Evolutionary conservation across 2,329 filamentous ascomycete genomes (phyloP).

Genomic region (Cladosporium sp.): DNA sequence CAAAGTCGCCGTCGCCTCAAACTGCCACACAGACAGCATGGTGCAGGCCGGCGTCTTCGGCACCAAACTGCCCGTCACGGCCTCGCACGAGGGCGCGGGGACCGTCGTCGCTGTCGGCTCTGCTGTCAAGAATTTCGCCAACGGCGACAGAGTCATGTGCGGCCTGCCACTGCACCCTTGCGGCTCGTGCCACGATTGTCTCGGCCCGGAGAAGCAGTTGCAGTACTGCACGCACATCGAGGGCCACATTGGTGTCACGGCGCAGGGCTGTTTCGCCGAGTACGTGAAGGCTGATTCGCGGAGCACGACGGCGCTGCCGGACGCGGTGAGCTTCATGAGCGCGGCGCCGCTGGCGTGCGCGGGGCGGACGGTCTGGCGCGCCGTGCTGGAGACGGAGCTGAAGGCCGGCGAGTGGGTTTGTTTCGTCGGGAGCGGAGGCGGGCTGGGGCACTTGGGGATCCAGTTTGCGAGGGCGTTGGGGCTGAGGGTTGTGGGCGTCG

Average conservation of each 20-base stretch:
- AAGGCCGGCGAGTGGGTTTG: constrained; percentile 34
- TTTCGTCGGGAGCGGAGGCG: constrained; percentile 37
- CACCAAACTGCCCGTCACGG: constrained; percentile 46
- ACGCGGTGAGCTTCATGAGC: constrained; percentile 42
- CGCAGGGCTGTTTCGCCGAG: constrained; percentile 52
- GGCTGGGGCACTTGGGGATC: constrained; percentile 49
- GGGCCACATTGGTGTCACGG: constrained; percentile 45
- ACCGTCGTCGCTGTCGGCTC: constrained; percentile 46
- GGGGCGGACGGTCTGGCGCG: constrained; percentile 47
- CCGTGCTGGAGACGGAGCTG: constrained; percentile 38
- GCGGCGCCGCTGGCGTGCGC: constrained; percentile 55
- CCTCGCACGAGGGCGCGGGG: constrained; percentile 53
- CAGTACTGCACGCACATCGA: constrained; percentile 48
- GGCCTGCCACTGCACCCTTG: constrained; percentile 50
- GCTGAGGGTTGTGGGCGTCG: constrained; percentile 48
- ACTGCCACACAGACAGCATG: constrained; percentile 59
- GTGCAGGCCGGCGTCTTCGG: constrained; percentile 46
- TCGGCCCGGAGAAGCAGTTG: constrained; percentile 40
- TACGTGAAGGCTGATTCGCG: constrained; percentile 48
- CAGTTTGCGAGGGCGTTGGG: constrained; percentile 48
- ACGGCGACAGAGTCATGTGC: constrained; percentile 52
- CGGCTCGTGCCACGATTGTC: constrained; percentile 48
- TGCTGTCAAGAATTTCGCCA: constrained; percentile 36
- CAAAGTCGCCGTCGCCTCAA: constrained; percentile 53
- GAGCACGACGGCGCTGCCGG: constrained; percentile 42